A percentile compares a stretch with the other conserved stretches of the same genome.
phyloP scores from a whole-genome alignment of 2,329 filamentous ascomycete genomes.

The Colletotrichum sp. region DNA sequence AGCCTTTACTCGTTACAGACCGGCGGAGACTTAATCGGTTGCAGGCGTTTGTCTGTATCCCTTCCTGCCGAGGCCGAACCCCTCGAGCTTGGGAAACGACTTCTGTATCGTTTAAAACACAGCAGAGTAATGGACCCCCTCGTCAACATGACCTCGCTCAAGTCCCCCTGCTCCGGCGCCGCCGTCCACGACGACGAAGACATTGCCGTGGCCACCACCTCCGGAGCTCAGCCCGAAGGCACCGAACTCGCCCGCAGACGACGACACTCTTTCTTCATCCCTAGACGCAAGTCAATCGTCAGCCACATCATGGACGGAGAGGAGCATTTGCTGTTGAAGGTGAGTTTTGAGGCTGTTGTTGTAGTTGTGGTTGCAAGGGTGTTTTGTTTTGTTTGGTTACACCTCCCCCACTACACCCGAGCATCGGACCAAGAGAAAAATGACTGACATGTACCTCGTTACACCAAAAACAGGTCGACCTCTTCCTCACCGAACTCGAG shows the following conservation, averaged over 20 bases:
- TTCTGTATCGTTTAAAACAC: not conserved
- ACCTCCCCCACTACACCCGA: not conserved
- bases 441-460: not conserved
- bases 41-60: not conserved
- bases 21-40: not conserved
- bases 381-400: not conserved
- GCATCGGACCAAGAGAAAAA: not conserved
- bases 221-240: slow-evolving; percentile 43
- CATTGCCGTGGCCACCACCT: slow-evolving; percentile 38
- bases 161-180: slow-evolving; percentile 40
- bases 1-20: not conserved
- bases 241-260: slow-evolving; percentile 43
- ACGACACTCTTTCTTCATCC: slow-evolving; percentile 63
- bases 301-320: slow-evolving; percentile 67
- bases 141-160: slow-evolving; percentile 40
- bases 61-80: slow-evolving; percentile 2
- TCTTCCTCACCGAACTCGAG: slow-evolving; percentile 86
- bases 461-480: slow-evolving; percentile 62
- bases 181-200: slow-evolving; percentile 38
- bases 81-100: not conserved
- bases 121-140: slow-evolving; percentile 16
- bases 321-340: slow-evolving; percentile 65
- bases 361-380: not conserved
- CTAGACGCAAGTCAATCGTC: slow-evolving; percentile 63
- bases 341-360: slow-evolving; percentile 26